These are phyloP conservation scores for Psilocybe subaeruginosa DNA, from an alignment of 768 basidiomycete species.

Conservation along the genomic window DNA sequence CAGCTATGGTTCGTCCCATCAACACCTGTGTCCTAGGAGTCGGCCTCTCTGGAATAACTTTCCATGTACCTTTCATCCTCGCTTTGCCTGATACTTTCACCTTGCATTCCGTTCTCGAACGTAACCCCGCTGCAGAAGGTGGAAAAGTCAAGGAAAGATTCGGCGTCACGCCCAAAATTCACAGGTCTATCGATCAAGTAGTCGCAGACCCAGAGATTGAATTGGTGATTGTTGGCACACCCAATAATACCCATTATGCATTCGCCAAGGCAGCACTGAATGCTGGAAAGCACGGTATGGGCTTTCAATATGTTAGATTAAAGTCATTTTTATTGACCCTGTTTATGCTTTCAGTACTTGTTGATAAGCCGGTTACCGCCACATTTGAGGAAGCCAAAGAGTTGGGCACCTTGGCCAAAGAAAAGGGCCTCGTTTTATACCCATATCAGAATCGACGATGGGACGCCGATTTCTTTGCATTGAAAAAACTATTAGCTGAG, in stretches of 20 bases:
- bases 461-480: conserved; percentile 77
- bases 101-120: conserved; percentile 75
- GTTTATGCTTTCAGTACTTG: conserved; percentile 52
- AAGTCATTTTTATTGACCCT: background rate
- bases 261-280: conserved; percentile 67
- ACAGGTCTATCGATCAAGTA: conserved; percentile 63
- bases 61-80: conserved; percentile 81
- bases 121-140: conserved; percentile 61
- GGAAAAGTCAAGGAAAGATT: conserved; percentile 72
- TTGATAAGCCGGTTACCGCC: conserved; percentile 80
- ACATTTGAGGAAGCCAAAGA: conserved; percentile 60
- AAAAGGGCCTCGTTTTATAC: conserved; percentile 66
- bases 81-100: conserved; percentile 71
- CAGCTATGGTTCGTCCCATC: conserved; percentile 50
- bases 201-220: conserved; percentile 67
- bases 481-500: conserved; percentile 59
- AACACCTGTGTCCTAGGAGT: conserved; percentile 75
- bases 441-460: conserved; percentile 77
- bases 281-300: conserved; percentile 74
- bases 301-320: background rate
- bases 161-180: conserved; percentile 57
- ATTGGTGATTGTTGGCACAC: conserved; percentile 69
- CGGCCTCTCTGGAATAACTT: conserved; percentile 75
- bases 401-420: conserved; percentile 59
- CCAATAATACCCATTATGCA: conserved; percentile 73